phyloP scores from a whole-genome alignment of 2,329 filamentous ascomycete species.

The Diaporthe batatas region DNA sequence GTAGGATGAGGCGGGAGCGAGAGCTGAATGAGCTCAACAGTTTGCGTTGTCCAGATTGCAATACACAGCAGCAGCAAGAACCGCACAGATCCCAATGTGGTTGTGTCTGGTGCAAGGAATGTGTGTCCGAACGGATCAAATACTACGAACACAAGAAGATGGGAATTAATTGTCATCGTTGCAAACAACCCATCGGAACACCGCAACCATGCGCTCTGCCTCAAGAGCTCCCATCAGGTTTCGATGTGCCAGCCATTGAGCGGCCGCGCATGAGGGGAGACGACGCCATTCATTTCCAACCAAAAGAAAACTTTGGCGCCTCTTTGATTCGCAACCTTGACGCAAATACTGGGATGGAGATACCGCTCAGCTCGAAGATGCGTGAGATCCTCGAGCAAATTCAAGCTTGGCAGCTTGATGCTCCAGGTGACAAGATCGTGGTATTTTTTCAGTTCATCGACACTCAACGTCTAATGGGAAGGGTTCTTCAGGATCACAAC shows the following conservation, averaged over 20 bases:
- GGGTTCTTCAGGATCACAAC: slow-evolving; percentile 49
- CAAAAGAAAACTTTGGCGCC: background rate
- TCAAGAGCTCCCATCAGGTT: background rate
- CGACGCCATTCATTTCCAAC: background rate
- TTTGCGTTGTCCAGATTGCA: background rate
- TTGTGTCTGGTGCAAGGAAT: background rate
- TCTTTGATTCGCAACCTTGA: background rate
- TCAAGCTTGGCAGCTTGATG: background rate
- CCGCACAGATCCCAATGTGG: background rate
- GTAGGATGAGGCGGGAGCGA: background rate
- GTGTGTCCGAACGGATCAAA: background rate
- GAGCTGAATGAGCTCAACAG: background rate
- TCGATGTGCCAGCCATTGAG: too few relatives aligned
- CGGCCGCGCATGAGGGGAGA: background rate
- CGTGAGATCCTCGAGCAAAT: background rate
- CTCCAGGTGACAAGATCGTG: slow-evolving; percentile 16
- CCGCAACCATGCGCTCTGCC: background rate
- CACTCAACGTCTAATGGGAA: slow-evolving; percentile 53
- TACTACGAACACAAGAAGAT: background rate
- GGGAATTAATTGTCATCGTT: background rate
- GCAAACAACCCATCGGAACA: background rate
- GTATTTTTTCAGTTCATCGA: slow-evolving; percentile 53
- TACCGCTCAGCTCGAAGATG: slow-evolving; percentile 11
- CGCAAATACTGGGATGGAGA: background rate
- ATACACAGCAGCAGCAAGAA: background rate